These are phyloP conservation scores for Mychonastes homosphaera DNA, from an alignment of 139 green algal genomes.

Conservation along the genomic window DNA sequence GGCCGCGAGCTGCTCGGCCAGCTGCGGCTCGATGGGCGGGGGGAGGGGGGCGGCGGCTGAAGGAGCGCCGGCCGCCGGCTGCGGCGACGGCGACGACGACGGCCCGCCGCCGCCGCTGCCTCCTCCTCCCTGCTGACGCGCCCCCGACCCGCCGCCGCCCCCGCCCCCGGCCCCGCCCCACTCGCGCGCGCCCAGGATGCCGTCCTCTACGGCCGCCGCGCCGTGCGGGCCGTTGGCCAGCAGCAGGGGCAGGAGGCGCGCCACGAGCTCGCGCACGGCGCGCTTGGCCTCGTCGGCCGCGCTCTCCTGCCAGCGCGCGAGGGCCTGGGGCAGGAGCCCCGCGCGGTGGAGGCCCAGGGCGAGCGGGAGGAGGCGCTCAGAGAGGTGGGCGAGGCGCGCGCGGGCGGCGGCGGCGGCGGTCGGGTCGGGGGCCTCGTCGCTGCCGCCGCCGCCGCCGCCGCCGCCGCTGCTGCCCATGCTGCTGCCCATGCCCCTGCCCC, in stretches of 20 bases:
- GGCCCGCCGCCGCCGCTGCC: constrained; percentile 1
- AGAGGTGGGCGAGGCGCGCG: too few relatives aligned
- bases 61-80: too few relatives aligned
- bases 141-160: not conserved
- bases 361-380: constrained; percentile 56
- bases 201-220: not conserved
- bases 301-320: constrained; percentile 31
- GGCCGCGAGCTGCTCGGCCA: constrained; percentile 30
- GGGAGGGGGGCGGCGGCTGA: too few relatives aligned
- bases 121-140: constrained; percentile 1
- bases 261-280: constrained; percentile 33
- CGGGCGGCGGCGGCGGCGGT: too few relatives aligned
- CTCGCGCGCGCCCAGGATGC: not conserved
- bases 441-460: constrained; percentile 17
- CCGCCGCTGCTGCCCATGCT: constrained; percentile 5
- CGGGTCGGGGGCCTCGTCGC: too few relatives aligned
- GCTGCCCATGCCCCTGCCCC: not conserved
- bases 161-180: not conserved
- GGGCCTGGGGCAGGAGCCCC: constrained; percentile 24
- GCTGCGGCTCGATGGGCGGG: constrained; percentile 12
- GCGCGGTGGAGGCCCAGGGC: constrained; percentile 60
- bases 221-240: too few relatives aligned
- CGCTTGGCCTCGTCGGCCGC: constrained; percentile 33
- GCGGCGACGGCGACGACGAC: not conserved
- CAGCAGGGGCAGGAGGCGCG: constrained; percentile 41